Base-by-base conservation (phyloP, 257 asterid species). In the Pogostemon cablin region DNA sequence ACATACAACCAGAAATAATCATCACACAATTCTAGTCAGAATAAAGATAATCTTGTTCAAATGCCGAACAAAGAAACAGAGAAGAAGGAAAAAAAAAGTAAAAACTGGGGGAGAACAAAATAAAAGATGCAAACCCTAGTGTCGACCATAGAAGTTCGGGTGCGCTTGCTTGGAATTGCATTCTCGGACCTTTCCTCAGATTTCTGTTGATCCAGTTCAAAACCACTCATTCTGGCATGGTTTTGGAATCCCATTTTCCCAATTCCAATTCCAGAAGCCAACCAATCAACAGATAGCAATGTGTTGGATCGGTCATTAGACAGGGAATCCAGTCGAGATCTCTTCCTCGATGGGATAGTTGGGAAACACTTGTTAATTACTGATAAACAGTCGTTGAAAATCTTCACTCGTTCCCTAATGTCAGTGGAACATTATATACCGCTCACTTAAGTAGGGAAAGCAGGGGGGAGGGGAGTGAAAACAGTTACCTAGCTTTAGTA, bases 351-450 rank as follows among this genome's bases (percentile, higher is more conserved):
- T 15, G 97, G 91, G 62, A 86, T 76, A 72, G 87, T 69, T 2
- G 98, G 97, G 84, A 93, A 90, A 70, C 89, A 87, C 74, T 93
- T 90, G 84, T 87, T 86, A 84, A 90, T 67, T 73, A 86, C 91
- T 65, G 98, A 90, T 72, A 86, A 80, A 75, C 95, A 87, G 81
- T 88, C 96, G 65, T 75, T 88, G 82, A 93, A 80, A 79, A 84
- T 84, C 91, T 88, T 90, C 78, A 80, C 85, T 7, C 98, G 98
- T 78, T 90, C 97, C 95, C 98, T 93, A 81, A 60, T 69, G 83
- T 43, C 63, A 59, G 57, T 74, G 76, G 54, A 72, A 74, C 53
- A 34, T 73, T 65, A 62, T 60, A 53, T 65, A 79, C 44, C 63
- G 32, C 57, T 68, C 56, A 53, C 49, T 32, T 11, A 72, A 75